phyloP scores from a whole-genome alignment of 331 rosid genomes.

The Arachis monticola region DNA sequence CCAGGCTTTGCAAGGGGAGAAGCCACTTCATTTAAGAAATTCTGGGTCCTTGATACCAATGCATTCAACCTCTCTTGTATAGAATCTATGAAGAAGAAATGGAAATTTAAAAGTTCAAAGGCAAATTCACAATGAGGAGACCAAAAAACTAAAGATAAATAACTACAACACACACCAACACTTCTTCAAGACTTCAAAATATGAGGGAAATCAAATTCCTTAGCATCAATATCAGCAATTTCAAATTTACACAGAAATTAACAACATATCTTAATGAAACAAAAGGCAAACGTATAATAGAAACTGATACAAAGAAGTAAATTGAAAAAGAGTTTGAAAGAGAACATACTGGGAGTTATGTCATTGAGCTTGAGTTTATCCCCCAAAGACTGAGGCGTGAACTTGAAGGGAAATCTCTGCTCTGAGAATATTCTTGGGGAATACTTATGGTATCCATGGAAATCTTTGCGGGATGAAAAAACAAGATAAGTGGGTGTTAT shows the following conservation, averaged over 20 bases:
- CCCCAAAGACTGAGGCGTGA: conserved; percentile 60
- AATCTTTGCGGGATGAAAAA: conserved; percentile 46
- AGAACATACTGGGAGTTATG: conserved; percentile 57
- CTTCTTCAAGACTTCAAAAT: too few relatives aligned
- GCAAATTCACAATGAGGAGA: conserved; percentile 7
- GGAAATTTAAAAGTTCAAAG: conserved; percentile 17
- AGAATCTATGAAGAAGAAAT: conserved; percentile 55
- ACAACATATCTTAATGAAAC: conserved; percentile 5
- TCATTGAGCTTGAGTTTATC: conserved; percentile 74
- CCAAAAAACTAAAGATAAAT: neutral
- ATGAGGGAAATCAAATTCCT: neutral
- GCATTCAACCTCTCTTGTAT: conserved; percentile 73
- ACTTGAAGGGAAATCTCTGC: conserved; percentile 61
- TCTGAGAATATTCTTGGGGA: conserved; percentile 41
- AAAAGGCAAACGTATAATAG: neutral
- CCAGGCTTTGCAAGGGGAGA: conserved; percentile 70
- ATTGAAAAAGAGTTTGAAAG: neutral
- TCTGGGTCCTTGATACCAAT: conserved; percentile 76
- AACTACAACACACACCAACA: neutral
- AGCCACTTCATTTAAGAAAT: conserved; percentile 76
- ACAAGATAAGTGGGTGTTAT: conserved; percentile 43
- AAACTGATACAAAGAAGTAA: neutral
- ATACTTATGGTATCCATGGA: conserved; percentile 40
- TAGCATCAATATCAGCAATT: neutral
- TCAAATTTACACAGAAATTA: neutral